These are phyloP conservation scores for Tagetes erecta DNA, from an alignment of 129 eudicot genomes.

Conservation along the genomic window DNA sequence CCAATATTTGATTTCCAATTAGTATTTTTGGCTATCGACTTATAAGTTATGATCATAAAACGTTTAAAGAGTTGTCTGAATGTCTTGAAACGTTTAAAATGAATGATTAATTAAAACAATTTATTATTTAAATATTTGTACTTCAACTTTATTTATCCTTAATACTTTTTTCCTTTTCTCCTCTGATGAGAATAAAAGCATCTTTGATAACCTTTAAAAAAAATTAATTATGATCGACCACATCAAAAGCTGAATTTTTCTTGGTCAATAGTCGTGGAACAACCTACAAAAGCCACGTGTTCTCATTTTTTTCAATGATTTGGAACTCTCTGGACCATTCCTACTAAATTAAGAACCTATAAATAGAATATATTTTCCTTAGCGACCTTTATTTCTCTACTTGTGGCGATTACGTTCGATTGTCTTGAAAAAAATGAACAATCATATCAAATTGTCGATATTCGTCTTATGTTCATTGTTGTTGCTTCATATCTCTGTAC, in stretches of 20 bases:
- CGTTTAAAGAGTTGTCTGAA: no score
- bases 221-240: background rate
- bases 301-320: background rate
- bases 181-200: no score
- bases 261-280: constrained; percentile 34
- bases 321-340: constrained; percentile 36
- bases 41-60: no score
- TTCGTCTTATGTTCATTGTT: constrained; percentile 25
- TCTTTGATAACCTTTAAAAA: no score
- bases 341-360: constrained; percentile 30
- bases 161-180: no score
- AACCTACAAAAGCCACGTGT: constrained; percentile 28
- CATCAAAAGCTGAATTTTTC: constrained; percentile 31
- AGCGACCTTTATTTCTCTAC: background rate
- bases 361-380: background rate
- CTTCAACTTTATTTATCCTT: no score
- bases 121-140: no score
- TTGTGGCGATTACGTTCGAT: background rate
- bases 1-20: no score
- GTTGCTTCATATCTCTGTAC: constrained; percentile 27
- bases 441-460: constrained; percentile 5
- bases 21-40: no score
- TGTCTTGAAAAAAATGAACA: constrained; percentile 25
- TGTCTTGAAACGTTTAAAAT: no score
- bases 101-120: no score